phyloP scores from a whole-genome alignment of 306 rosid species.

The Sindora glabra region DNA sequence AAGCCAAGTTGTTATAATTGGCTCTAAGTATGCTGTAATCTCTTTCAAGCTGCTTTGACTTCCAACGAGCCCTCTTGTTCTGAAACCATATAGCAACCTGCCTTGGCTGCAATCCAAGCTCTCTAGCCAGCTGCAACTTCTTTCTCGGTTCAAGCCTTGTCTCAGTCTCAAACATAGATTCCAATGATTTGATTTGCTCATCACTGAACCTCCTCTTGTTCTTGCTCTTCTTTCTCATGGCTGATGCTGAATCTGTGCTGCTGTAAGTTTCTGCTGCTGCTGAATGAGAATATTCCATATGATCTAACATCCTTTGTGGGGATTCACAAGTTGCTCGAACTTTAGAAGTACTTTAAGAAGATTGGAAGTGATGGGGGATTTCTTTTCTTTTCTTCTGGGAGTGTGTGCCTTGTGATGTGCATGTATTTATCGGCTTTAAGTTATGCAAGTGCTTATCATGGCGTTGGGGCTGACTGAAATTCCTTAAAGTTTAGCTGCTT shows the following conservation, averaged over 20 bases:
- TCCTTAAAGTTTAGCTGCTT: too few species aligned
- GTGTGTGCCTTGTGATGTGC: constrained; percentile 16
- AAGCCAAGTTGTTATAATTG: constrained; percentile 51
- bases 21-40: constrained; percentile 41
- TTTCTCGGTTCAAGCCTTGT: constrained; percentile 73
- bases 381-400: too few species aligned
- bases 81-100: constrained; percentile 97
- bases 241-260: constrained; percentile 1
- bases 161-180: constrained; percentile 63
- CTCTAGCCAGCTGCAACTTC: constrained; percentile 69
- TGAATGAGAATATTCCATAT: constrained; percentile 29
- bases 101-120: constrained; percentile 84
- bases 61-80: constrained; percentile 92
- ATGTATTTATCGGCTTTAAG: constrained; percentile 9
- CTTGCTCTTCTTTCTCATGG: constrained; percentile 26
- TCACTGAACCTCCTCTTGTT: constrained; percentile 75
- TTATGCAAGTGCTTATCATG: constrained; percentile 18
- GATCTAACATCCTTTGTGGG: constrained; percentile 19
- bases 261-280: constrained; percentile 31
- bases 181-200: constrained; percentile 75
- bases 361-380: too few species aligned
- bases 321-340: too few species aligned
- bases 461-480: too few species aligned
- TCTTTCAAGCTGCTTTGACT: constrained; percentile 74
- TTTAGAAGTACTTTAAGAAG: too few species aligned